phyloP scores from a whole-genome alignment of 306 rosid genomes.

The Cucurbita pepo region DNA sequence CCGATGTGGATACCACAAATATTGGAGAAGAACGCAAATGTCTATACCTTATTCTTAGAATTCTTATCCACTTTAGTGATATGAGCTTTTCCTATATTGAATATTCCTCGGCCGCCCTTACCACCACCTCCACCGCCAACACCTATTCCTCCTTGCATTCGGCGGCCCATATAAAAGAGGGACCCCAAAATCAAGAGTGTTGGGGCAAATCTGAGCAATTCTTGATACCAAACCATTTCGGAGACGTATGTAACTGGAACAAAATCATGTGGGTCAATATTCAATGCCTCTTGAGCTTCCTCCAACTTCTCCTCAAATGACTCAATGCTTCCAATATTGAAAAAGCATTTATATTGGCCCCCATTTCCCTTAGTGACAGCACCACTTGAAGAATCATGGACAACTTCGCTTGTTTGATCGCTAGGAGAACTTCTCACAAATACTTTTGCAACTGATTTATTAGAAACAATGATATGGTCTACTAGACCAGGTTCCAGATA shows the following conservation, averaged over 20 bases:
- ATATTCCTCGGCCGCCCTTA: conserved; percentile 72
- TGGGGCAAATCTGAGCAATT: conserved; percentile 61
- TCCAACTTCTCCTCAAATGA: conserved; percentile 93
- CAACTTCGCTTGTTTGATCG: conserved; percentile 41
- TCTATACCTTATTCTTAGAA: conserved; percentile 67
- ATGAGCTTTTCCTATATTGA: conserved; percentile 85
- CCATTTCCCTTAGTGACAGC: conserved; percentile 26
- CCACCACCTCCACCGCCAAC: conserved; percentile 56
- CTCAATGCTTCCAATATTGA: conserved; percentile 89
- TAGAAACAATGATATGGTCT: conserved; percentile 73
- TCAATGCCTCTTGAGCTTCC: conserved; percentile 84
- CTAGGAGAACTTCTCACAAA: conserved; percentile 55
- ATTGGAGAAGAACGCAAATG: not conserved
- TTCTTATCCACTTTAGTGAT: conserved; percentile 79
- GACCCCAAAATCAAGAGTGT: conserved; percentile 57
- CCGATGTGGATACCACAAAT: not conserved
- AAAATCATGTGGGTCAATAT: conserved; percentile 67
- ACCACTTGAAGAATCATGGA: conserved; percentile 41
- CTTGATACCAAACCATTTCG: conserved; percentile 64
- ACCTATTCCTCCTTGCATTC: conserved; percentile 78
- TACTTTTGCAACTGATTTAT: conserved; percentile 89
- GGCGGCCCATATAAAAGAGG: conserved; percentile 50
- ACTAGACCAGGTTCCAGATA: conserved; percentile 90
- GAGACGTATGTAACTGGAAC: conserved; percentile 79
- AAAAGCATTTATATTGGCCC: conserved; percentile 59